Percentiles rank a stretch among this genome's conserved stretches.
phyloP scores from a whole-genome alignment of 2,329 filamentous ascomycete genomes.

The Plenodomus lindquistii region DNA sequence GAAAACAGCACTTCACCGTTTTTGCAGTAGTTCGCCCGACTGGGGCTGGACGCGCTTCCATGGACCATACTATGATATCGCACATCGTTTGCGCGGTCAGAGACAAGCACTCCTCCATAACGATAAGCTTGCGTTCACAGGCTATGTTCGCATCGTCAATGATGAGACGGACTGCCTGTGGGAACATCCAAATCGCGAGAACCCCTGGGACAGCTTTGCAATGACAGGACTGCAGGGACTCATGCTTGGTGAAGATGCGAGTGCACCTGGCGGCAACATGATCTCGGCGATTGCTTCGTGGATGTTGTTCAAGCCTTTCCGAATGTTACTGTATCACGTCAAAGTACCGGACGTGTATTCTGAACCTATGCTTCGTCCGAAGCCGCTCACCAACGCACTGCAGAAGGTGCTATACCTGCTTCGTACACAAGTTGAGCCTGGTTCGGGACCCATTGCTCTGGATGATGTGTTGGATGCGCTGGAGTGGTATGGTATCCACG shows the following conservation, averaged over 20 bases:
- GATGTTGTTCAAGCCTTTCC: slow-evolving; percentile 63
- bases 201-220: slow-evolving; percentile 60
- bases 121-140: slow-evolving; percentile 65
- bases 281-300: slow-evolving; percentile 62
- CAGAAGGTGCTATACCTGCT: slow-evolving; percentile 58
- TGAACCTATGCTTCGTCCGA: slow-evolving; percentile 53
- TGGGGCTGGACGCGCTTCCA: slow-evolving; percentile 68
- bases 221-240: slow-evolving; percentile 62
- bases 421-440: slow-evolving; percentile 48
- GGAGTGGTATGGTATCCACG: slow-evolving; percentile 47
- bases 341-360: slow-evolving; percentile 52
- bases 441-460: slow-evolving; percentile 37
- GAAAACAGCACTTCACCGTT: slow-evolving; percentile 62
- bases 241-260: slow-evolving; percentile 33
- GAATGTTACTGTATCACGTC: slow-evolving; percentile 57
- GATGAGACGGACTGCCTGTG: slow-evolving; percentile 64
- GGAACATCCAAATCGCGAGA: slow-evolving; percentile 60
- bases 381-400: slow-evolving; percentile 55
- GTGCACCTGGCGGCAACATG: slow-evolving; percentile 45
- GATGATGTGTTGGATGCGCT: slow-evolving; percentile 43
- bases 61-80: slow-evolving; percentile 62
- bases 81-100: slow-evolving; percentile 60
- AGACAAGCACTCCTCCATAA: slow-evolving; percentile 62
- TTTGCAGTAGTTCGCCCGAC: slow-evolving; percentile 61
- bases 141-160: slow-evolving; percentile 63